Conservation (phyloP, 2,329 filamentous ascomycete species). For the Domatiomyces globalis region DNA sequence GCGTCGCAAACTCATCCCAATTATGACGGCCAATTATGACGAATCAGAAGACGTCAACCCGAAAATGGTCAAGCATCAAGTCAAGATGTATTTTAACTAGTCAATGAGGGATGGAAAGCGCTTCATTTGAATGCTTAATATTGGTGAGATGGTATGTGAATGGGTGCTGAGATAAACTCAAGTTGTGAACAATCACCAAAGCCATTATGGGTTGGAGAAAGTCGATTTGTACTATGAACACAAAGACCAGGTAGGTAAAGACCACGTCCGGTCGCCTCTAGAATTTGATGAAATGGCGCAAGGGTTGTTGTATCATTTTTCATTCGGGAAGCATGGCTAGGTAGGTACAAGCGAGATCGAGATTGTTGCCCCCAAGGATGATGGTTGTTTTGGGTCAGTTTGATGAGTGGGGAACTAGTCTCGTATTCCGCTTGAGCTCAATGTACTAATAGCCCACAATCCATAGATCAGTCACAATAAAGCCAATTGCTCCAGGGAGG, state of each 20-base stretch:
- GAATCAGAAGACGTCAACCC: background rate
- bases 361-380: too few species aligned
- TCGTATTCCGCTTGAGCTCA: too few species aligned
- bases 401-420: too few species aligned
- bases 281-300: too few species aligned
- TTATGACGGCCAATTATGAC: constrained; percentile 1
- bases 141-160: background rate
- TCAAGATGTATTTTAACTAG: constrained; percentile 3
- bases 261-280: background rate
- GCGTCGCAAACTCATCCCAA: constrained; percentile 4
- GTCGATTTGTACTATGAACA: background rate
- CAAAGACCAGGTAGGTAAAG: background rate
- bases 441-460: too few species aligned
- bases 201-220: background rate
- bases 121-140: background rate
- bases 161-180: background rate
- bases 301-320: too few species aligned
- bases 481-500: too few species aligned
- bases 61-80: background rate
- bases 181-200: background rate
- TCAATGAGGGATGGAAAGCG: background rate
- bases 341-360: too few species aligned
- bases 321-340: too few species aligned
- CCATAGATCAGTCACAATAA: constrained; percentile 35
- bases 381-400: too few species aligned